Percentiles rank a stretch among this genome's conserved stretches.
Evolutionary conservation across 176 grass and related monocot species (phyloP).

Genomic region (Stipa capillata): DNA sequence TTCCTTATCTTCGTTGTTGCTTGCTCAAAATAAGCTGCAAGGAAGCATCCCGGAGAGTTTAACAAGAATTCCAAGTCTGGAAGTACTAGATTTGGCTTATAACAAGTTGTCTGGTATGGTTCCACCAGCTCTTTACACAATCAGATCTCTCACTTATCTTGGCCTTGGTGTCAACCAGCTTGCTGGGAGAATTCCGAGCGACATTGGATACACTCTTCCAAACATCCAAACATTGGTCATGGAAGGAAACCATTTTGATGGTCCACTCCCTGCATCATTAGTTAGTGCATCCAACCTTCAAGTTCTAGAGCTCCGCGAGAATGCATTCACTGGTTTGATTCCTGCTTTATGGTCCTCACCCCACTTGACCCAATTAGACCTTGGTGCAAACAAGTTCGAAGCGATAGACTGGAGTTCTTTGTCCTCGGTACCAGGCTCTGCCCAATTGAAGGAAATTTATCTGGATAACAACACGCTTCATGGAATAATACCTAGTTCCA

Average conservation of each 20-base stretch:
- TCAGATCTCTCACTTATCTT: neutral
- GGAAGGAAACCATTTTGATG: neutral
- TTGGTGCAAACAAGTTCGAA: conserved; percentile 17
- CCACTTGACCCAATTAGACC: neutral
- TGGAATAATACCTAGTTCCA: conserved; percentile 4
- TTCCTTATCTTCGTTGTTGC: neutral
- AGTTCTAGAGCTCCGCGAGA: neutral
- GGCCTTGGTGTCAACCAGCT: conserved; percentile 8
- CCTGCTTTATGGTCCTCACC: neutral
- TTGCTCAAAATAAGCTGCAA: conserved; percentile 15
- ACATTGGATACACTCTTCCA: neutral
- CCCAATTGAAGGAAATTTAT: neutral
- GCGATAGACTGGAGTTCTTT: conserved; percentile 24
- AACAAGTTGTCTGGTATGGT: conserved; percentile 22
- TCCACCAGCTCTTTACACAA: neutral
- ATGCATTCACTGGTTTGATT: conserved; percentile 3
- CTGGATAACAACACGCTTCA: conserved; percentile 17
- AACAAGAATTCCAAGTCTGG: neutral
- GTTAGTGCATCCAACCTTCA: conserved; percentile 2
- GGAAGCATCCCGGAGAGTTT: conserved; percentile 32
- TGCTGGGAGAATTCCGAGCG: neutral
- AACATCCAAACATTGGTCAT: neutral
- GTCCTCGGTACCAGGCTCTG: neutral
- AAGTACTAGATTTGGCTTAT: neutral
- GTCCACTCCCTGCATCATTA: conserved; percentile 22